phyloP scores from a whole-genome alignment of 176 grass and related monocot species.

The Hsuehochloa calcarea region DNA sequence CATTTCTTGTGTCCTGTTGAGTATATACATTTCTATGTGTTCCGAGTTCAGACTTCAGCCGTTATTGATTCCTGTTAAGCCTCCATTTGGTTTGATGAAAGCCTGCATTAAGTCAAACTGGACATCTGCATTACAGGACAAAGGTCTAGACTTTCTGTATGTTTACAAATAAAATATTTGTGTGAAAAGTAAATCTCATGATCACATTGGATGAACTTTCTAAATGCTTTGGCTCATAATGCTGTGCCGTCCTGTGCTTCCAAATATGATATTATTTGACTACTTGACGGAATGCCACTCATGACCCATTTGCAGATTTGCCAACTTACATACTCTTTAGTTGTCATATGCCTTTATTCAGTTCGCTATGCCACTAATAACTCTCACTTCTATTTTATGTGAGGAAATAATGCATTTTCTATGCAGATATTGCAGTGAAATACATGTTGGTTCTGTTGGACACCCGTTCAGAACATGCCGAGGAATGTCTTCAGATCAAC shows the following conservation, averaged over 20 bases:
- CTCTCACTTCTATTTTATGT: neutral
- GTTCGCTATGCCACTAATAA: neutral
- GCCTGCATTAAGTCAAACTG: neutral
- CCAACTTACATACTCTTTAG: neutral
- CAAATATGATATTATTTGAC: neutral
- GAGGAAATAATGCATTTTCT: conserved; percentile 3
- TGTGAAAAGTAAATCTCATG: neutral
- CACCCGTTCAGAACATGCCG: conserved; percentile 82
- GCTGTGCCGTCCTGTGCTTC: neutral
- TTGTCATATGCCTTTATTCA: neutral
- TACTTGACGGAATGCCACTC: neutral
- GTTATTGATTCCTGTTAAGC: neutral
- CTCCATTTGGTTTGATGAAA: conserved; percentile 17
- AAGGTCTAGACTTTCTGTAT: neutral
- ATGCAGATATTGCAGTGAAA: conserved; percentile 80
- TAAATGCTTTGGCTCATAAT: neutral
- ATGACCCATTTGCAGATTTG: neutral
- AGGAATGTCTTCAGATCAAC: conserved; percentile 58
- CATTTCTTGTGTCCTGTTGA: neutral
- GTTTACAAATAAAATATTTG: neutral
- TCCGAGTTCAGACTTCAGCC: neutral
- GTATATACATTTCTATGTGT: neutral
- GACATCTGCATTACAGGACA: neutral
- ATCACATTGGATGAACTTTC: neutral
- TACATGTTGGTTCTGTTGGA: conserved; percentile 77